Base-by-base conservation (phyloP, 2,329 filamentous ascomycete species). In the Exophiala oligosperma region DNA sequence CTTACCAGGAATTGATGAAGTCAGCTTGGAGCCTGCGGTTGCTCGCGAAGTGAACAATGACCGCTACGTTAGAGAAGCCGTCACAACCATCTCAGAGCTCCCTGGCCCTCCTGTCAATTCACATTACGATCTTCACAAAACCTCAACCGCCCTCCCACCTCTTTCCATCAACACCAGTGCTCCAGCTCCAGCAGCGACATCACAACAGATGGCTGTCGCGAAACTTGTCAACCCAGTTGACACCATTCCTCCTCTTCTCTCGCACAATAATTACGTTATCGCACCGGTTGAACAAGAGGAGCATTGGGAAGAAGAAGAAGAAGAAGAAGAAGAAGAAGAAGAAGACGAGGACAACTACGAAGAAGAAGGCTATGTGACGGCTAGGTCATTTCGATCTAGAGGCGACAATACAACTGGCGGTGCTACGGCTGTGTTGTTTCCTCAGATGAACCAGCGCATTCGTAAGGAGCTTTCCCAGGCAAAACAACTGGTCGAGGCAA, bases 321-420 rank as follows among this genome's bases (percentile, higher is more conserved):
- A 93, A 17, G 88, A 89, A 14, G 60, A 64, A 37, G 88, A 93
- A n/a, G 84, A 87, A 69, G 82, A 86, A 14, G 89, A 92, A 17
- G 88, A 89, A 14, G 60, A 64, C 41, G 88, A 93, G 26, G 89
- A 90, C 11, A 90, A 92, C 62, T 85, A 84, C 60, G 84, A 86
- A 52, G 84, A 86, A n/a, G 84, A 87, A 69, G 84, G 82, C 23
- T 87, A 86, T 66, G 88, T 88, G 58, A 92, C 89, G 23, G 90
- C 90, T 57, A 87, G 86, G 24, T 94, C 91, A 2, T 86, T 90
- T 40, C 86, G 88, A 66, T 92, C 90, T 9, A 85, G 86, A 63
- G 83, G 85, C 23, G 90, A 92, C 51, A 89, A 89, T 66, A 89
- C 90, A 46, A 89, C 85, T 28, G 81, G 83, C 17, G 84, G 81